Percentiles rank a stretch among this genome's conserved stretches.
These are phyloP conservation scores for Mycena leptocephala DNA, from an alignment of 768 basidiomycete genomes.

Conservation along the genomic window DNA sequence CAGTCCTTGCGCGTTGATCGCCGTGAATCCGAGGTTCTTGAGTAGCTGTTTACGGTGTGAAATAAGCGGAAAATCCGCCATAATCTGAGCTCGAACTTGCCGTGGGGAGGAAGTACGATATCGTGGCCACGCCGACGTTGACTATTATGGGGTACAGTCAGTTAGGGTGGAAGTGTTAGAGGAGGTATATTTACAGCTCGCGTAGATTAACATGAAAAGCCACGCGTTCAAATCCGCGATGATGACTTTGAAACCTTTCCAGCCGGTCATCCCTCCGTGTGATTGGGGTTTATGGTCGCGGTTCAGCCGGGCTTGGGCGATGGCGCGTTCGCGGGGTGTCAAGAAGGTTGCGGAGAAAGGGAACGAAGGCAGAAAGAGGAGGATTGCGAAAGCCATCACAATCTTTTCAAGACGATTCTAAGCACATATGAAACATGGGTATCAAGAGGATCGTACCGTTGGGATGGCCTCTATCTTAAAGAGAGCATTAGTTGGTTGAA, in stretches of 20 bases:
- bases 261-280: slow-evolving; percentile 72
- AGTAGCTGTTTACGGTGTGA: slow-evolving; percentile 57
- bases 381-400: slow-evolving; percentile 64
- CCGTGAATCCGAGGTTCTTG: slow-evolving; percentile 69
- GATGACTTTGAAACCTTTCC: slow-evolving; percentile 70
- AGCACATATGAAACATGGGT: neutral
- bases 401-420: slow-evolving; percentile 34
- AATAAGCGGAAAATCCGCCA: neutral
- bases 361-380: slow-evolving; percentile 70
- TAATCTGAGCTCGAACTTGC: slow-evolving; percentile 43
- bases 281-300: slow-evolving; percentile 71
- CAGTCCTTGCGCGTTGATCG: slow-evolving; percentile 71
- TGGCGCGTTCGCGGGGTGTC: slow-evolving; percentile 66
- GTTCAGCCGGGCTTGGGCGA: slow-evolving; percentile 71
- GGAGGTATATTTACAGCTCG: slow-evolving; percentile 59
- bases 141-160: slow-evolving; percentile 47
- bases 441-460: slow-evolving; percentile 40
- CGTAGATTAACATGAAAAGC: slow-evolving; percentile 68
- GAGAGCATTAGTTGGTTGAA: neutral
- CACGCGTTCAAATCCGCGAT: slow-evolving; percentile 67
- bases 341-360: slow-evolving; percentile 70
- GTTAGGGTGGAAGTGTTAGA: neutral
- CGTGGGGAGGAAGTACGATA: slow-evolving; percentile 72
- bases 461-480: slow-evolving; percentile 71
- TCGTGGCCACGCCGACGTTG: slow-evolving; percentile 71